Conservation (phyloP, 1,284 basidiomycete genomes). For the Mycena citricolor region DNA sequence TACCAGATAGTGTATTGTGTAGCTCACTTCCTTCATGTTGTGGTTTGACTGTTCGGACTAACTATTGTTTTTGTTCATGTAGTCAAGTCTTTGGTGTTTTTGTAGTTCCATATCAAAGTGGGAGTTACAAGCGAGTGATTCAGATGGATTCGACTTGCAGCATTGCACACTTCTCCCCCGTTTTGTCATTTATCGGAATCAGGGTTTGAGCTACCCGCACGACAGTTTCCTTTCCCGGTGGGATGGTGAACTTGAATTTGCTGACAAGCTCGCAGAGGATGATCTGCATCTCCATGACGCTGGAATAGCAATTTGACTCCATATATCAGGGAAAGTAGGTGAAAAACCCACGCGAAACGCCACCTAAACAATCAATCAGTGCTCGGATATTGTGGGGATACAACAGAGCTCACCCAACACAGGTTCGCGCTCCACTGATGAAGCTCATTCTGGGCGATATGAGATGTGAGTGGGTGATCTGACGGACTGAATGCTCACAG, state of each 20-base stretch:
- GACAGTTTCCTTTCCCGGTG: neutral
- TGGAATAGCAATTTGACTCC: conserved; percentile 8
- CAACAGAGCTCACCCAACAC: conserved; percentile 38
- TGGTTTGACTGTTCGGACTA: too few relatives aligned
- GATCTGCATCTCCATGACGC: conserved; percentile 30
- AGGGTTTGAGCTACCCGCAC: too few relatives aligned
- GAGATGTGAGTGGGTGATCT: conserved; percentile 27
- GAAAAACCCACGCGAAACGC: conserved; percentile 17
- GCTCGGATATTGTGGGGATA: conserved; percentile 17
- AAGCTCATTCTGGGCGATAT: conserved; percentile 32
- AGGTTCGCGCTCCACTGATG: conserved; percentile 20
- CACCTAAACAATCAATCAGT: conserved; percentile 8
- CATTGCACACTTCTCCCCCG: too few relatives aligned
- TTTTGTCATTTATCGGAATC: too few relatives aligned
- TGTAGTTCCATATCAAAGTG: too few relatives aligned
- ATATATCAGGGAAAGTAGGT: neutral
- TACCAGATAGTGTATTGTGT: too few relatives aligned
- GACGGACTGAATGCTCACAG: conserved; percentile 52
- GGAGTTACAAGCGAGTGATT: too few relatives aligned
- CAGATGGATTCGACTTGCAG: too few relatives aligned
- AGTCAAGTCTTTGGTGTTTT: too few relatives aligned
- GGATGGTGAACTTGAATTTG: conserved; percentile 26
- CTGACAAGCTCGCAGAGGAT: conserved; percentile 26
- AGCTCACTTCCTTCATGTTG: too few relatives aligned
- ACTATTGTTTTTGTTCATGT: too few relatives aligned